Conservation (phyloP, 805 yeast species). For the Pichia manshurica region DNA sequence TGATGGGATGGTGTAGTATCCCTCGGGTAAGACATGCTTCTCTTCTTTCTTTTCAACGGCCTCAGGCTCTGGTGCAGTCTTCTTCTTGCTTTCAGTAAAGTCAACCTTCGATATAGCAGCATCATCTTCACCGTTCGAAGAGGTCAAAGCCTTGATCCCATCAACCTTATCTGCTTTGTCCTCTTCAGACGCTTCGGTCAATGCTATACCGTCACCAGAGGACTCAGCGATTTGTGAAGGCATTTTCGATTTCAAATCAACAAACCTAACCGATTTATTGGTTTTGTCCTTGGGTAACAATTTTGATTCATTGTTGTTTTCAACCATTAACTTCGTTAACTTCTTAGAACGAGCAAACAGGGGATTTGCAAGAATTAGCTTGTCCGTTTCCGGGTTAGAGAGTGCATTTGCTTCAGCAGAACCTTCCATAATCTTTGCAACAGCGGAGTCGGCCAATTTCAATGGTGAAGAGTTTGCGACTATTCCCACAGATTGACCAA, state of each 20-base stretch:
- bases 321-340: constrained; percentile 50
- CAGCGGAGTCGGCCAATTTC: constrained; percentile 20
- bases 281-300: constrained; percentile 3
- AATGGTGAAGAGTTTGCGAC: constrained; percentile 20
- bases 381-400: constrained; percentile 45
- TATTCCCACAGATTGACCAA: constrained; percentile 21
- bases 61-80: not conserved
- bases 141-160: not conserved
- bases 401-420: constrained; percentile 13
- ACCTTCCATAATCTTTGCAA: constrained; percentile 20
- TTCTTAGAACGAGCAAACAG: constrained; percentile 61
- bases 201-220: not conserved
- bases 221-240: constrained; percentile 5
- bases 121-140: not conserved
- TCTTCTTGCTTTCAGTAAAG: not conserved
- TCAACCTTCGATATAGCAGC: not conserved
- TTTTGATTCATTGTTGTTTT: constrained; percentile 31
- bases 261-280: constrained; percentile 21
- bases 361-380: constrained; percentile 63
- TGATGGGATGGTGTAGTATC: constrained; percentile 85
- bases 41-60: constrained; percentile 4
- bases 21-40: constrained; percentile 38
- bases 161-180: not conserved
- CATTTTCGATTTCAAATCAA: constrained; percentile 27
- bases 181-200: not conserved